A percentile compares a stretch with the other conserved stretches of the same genome.
These are phyloP conservation scores for Exophiala xenobiotica DNA, from an alignment of 2,329 filamentous ascomycete genomes.

Conservation along the genomic window DNA sequence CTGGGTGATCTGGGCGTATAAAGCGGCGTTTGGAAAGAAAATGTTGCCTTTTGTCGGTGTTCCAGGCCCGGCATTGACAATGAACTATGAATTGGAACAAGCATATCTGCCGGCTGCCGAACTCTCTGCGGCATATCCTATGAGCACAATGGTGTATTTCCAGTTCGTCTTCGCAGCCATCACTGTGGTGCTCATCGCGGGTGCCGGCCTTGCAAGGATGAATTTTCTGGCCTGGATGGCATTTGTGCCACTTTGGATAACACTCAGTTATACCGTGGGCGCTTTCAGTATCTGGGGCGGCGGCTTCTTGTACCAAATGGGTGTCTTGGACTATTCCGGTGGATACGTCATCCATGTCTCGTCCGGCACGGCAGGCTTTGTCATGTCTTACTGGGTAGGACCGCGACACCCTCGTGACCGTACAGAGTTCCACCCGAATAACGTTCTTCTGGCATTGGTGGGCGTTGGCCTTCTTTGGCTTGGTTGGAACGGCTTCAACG, in stretches of 20 bases:
- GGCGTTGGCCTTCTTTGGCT: conserved; percentile 54
- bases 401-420: conserved; percentile 47
- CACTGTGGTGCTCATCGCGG: conserved; percentile 50
- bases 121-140: conserved; percentile 44
- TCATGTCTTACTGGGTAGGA: conserved; percentile 50
- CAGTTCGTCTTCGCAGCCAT: conserved; percentile 56
- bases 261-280: conserved; percentile 45
- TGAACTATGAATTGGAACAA: conserved; percentile 46
- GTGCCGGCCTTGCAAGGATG: conserved; percentile 50
- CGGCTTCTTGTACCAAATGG: conserved; percentile 47
- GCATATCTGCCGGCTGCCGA: conserved; percentile 44
- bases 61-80: conserved; percentile 48
- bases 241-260: conserved; percentile 54
- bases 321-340: conserved; percentile 54
- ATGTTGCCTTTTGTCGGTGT: conserved; percentile 52
- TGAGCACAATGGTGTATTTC: conserved; percentile 54
- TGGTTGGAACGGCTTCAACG: conserved; percentile 56
- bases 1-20: conserved; percentile 53
- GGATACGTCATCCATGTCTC: conserved; percentile 56
- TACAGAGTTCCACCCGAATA: conserved; percentile 49
- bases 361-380: conserved; percentile 52
- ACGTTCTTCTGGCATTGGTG: conserved; percentile 46
- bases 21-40: conserved; percentile 50
- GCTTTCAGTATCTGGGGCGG: conserved; percentile 48
- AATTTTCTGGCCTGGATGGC: conserved; percentile 54